phyloP scores from a whole-genome alignment of 768 basidiomycete species.

The Myochromella boudieri region DNA sequence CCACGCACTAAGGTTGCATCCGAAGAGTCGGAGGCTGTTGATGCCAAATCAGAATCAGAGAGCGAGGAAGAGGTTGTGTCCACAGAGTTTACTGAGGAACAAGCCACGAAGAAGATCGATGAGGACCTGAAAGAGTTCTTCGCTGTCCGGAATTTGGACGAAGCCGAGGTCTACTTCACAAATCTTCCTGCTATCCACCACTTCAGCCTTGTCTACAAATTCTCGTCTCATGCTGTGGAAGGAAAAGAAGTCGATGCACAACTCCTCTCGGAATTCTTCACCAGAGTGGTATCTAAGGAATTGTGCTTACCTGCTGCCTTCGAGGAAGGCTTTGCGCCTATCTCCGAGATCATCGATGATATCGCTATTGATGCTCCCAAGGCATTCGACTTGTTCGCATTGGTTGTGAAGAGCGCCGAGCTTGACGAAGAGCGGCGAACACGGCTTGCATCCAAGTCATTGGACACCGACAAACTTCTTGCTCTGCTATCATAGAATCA shows the following conservation, averaged over 20 bases:
- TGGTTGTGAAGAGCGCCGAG: slow-evolving; percentile 69
- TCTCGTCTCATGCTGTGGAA: slow-evolving; percentile 75
- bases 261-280: slow-evolving; percentile 77
- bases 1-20: slow-evolving; percentile 78
- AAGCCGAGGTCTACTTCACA: slow-evolving; percentile 86
- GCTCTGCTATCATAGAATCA: slow-evolving; percentile 53
- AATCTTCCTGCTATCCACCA: slow-evolving; percentile 67
- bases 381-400: slow-evolving; percentile 74
- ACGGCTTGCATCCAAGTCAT: slow-evolving; percentile 60
- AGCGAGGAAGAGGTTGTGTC: slow-evolving; percentile 48
- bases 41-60: slow-evolving; percentile 44
- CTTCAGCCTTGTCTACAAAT: slow-evolving; percentile 66
- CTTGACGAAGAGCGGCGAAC: slow-evolving; percentile 60
- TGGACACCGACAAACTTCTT: slow-evolving; percentile 60
- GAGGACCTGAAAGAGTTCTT: slow-evolving; percentile 89
- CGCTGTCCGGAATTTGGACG: slow-evolving; percentile 77
- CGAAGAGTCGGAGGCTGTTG: slow-evolving; percentile 18
- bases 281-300: slow-evolving; percentile 55
- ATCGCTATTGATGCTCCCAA: slow-evolving; percentile 88
- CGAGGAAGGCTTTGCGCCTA: slow-evolving; percentile 69
- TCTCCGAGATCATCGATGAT: slow-evolving; percentile 82
- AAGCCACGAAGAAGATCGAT: slow-evolving; percentile 72
- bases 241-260: slow-evolving; percentile 79
- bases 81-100: slow-evolving; percentile 60
- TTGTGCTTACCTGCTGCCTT: slow-evolving; percentile 60